phyloP scores from a whole-genome alignment of 2,329 filamentous ascomycete genomes.

The Fusarium marasasianum region DNA sequence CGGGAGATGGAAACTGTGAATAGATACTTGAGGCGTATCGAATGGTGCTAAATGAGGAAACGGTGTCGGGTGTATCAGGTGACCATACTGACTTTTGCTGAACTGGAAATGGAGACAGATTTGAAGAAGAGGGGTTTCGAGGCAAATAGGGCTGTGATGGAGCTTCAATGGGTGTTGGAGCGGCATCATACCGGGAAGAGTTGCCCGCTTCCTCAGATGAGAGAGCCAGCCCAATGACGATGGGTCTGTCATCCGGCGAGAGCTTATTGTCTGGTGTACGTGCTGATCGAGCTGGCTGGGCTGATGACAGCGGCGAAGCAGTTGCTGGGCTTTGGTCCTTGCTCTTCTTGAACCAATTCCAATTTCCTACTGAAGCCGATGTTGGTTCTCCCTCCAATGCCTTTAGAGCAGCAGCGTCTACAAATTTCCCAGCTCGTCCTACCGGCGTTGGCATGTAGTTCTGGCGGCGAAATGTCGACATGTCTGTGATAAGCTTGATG shows the following conservation, averaged over 20 bases:
- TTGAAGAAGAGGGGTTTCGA: constrained; percentile 5
- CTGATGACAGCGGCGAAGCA: constrained; percentile 39
- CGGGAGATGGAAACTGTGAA: constrained; percentile 61
- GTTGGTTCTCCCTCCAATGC: constrained; percentile 67
- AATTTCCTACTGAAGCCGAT: constrained; percentile 64
- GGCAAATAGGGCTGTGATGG: constrained; percentile 7
- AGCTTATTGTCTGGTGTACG: constrained; percentile 56
- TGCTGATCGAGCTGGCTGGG: constrained; percentile 37
- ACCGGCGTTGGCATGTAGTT: constrained; percentile 49
- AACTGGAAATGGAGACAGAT: constrained; percentile 33
- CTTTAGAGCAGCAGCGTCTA: constrained; percentile 66
- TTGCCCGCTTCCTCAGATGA: constrained; percentile 55
- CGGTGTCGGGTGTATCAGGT: constrained; percentile 66
- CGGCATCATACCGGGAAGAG: constrained; percentile 56
- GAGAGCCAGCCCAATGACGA: constrained; percentile 76
- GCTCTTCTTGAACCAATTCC: constrained; percentile 64
- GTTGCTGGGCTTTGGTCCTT: constrained; percentile 44
- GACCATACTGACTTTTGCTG: constrained; percentile 66
- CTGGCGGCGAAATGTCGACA: constrained; percentile 61
- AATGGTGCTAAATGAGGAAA: constrained; percentile 52
- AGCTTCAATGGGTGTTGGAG: constrained; percentile 45
- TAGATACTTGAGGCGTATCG: constrained; percentile 68
- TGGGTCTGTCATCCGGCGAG: constrained; percentile 75
- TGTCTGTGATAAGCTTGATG: constrained; percentile 76
- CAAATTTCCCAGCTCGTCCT: constrained; percentile 57